These are phyloP conservation scores for Mollisia scopiformis DNA, from an alignment of 2,329 filamentous ascomycete genomes.

Conservation along the genomic window DNA sequence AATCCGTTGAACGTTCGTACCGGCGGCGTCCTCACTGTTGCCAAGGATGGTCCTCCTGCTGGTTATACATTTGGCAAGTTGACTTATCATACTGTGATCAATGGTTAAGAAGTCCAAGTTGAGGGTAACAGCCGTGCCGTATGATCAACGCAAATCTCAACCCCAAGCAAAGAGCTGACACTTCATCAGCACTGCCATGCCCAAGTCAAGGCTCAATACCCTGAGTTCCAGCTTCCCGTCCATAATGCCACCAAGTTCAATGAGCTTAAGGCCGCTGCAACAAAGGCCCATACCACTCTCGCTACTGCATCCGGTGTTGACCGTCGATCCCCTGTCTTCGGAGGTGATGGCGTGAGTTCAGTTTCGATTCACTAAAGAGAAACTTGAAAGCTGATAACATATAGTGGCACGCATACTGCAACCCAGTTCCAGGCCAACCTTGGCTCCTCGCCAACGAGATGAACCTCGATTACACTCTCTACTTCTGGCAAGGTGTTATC, in stretches of 20 bases:
- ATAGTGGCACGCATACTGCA: neutral
- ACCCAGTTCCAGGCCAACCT: neutral
- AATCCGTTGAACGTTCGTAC: neutral
- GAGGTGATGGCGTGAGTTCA: neutral
- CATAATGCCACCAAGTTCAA: neutral
- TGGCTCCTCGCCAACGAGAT: neutral
- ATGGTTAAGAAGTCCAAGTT: neutral
- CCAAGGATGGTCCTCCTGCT: too few relatives aligned
- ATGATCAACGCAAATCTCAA: neutral
- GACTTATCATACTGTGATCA: neutral
- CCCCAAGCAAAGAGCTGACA: neutral
- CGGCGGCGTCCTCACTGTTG: neutral
- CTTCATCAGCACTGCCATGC: neutral
- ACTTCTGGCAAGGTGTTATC: neutral
- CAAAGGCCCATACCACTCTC: neutral
- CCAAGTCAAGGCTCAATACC: neutral
- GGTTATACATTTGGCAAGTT: neutral
- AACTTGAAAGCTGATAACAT: neutral
- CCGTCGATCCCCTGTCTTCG: neutral
- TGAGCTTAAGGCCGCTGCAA: neutral
- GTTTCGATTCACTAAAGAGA: neutral
- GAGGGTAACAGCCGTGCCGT: neutral
- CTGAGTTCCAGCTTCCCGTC: neutral
- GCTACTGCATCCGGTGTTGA: neutral
- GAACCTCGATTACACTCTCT: neutral